A percentile compares a stretch with the other conserved stretches of the same genome.
These are phyloP conservation scores for Ceratobasidium sp. DNA, from an alignment of 1,284 basidiomycete species.

Conservation along the genomic window DNA sequence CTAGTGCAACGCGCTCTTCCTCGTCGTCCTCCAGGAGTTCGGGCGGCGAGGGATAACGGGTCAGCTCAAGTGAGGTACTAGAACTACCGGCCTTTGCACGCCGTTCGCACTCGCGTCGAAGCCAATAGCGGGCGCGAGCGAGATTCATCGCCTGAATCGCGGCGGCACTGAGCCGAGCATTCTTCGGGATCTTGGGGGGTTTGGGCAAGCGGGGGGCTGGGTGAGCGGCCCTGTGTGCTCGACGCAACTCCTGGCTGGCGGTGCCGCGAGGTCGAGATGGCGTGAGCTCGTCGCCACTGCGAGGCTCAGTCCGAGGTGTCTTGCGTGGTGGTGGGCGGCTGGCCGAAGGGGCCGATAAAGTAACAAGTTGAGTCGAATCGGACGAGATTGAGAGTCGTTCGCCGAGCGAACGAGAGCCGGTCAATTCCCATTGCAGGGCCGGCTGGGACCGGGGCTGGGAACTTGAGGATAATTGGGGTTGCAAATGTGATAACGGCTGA, in stretches of 20 bases:
- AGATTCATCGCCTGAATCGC: not conserved
- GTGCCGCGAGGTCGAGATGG: not conserved
- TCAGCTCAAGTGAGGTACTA: not conserved
- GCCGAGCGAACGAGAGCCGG: too few relatives aligned
- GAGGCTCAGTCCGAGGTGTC: not conserved
- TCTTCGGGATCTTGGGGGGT: too few relatives aligned
- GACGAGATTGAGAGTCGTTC: too few relatives aligned
- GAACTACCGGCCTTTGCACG: not conserved
- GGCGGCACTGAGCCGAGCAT: not conserved
- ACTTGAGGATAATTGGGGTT: too few relatives aligned
- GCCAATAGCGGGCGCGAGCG: not conserved
- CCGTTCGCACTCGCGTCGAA: not conserved
- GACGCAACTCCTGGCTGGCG: not conserved
- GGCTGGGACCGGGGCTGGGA: too few relatives aligned
- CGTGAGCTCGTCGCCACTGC: too few relatives aligned
- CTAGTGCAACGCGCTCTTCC: not conserved
- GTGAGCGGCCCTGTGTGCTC: not conserved
- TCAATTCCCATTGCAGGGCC: too few relatives aligned
- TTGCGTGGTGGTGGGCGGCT: not conserved
- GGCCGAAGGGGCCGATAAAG: too few relatives aligned
- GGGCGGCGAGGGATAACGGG: not conserved
- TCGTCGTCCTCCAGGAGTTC: constrained; percentile 10
- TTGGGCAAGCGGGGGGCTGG: not conserved
- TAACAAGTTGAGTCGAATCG: too few relatives aligned
- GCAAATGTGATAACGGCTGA: not conserved